A percentile compares a stretch with the other conserved stretches of the same genome.
Evolutionary conservation across 1,284 basidiomycete species (phyloP).

Genomic region (Malassezia yamatoensis): DNA sequence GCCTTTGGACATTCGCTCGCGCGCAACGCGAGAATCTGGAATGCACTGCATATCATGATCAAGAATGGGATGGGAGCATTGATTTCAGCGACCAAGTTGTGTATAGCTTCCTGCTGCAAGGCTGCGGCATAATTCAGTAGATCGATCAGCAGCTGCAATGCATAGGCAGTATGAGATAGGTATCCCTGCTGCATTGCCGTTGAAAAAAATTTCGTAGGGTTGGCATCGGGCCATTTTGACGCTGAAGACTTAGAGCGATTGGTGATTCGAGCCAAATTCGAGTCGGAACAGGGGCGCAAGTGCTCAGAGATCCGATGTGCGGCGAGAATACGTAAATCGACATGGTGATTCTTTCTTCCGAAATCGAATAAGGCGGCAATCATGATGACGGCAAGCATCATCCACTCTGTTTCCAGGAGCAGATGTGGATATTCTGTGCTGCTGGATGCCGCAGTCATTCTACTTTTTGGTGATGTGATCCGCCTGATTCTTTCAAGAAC

Average conservation of each 20-base stretch:
- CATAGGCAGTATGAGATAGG: not conserved
- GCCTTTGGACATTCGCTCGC: not conserved
- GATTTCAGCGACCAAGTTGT: not conserved
- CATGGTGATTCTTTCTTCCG: slow-evolving; percentile 60
- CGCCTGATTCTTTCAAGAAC: no score
- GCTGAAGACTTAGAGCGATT: not conserved
- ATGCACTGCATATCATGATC: slow-evolving; percentile 67
- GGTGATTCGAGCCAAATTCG: not conserved
- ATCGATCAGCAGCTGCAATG: not conserved
- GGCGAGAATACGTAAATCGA: slow-evolving; percentile 47
- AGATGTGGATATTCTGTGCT: slow-evolving; percentile 6
- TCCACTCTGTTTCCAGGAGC: slow-evolving; percentile 76
- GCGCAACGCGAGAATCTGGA: slow-evolving; percentile 25
- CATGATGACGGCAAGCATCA: slow-evolving; percentile 72
- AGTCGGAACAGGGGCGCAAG: not conserved
- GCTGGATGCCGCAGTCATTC: no score
- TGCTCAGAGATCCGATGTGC: slow-evolving; percentile 1
- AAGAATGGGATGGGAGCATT: slow-evolving; percentile 57
- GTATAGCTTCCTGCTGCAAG: slow-evolving; percentile 68
- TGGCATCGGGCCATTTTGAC: not conserved
- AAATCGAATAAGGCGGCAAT: slow-evolving; percentile 76
- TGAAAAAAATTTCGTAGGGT: not conserved
- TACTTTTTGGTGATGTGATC: no score
- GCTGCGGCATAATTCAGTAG: slow-evolving; percentile 68
- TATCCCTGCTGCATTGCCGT: not conserved